Base-by-base conservation (phyloP, 192 early-diverging fungal genomes). In the Coemansia asiatica region DNA sequence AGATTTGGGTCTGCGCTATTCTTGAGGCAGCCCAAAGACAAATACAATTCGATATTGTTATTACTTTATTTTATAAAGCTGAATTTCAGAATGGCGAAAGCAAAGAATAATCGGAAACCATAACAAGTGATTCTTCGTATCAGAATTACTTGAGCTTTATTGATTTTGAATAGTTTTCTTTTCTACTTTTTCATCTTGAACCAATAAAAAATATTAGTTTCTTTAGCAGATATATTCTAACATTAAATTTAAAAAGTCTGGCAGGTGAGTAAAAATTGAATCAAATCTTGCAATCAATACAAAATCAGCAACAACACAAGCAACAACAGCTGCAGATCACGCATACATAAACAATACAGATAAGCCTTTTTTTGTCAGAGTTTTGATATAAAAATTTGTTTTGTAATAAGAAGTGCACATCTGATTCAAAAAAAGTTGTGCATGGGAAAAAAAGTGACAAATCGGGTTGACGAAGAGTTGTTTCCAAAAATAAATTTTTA, bases 11-110 rank as follows among this genome's bases (percentile, higher is more conserved):
- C 10, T 36, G 35, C 35, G 35, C 35, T 7, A 10, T 7, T 36
- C 10, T 36, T 36, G 35, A 36, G 35, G 35, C 35, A 10, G 35
- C 35, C 35, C 4, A 36, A 36, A 36, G 35, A 4, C 4, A 10
- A 36, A 36, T n/a, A n/a, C n/a, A n/a, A n/a, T 49, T 49, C 48
- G 48, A 49, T 18, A 49, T 49, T 49, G 23, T 22, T 49, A 49
- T 22, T 4, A 21, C n/a, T n/a, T n/a, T n/a, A n/a, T n/a, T n/a
- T n/a, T n/a, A n/a, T n/a, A n/a, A n/a, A n/a, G n/a, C n/a, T n/a
- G n/a, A n/a, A n/a, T n/a, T n/a, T n/a, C n/a, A n/a, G 48, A 49
- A 1, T 49, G 48, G 48, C 3, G 4, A 9, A 18, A 10, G 48
- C 48, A 49, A 49, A n/a, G n/a, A n/a, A 49, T 1, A 49, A 49